A percentile compares a stretch with the other conserved stretches of the same genome.
phyloP scores from a whole-genome alignment of 2,329 filamentous ascomycete genomes.

The Exophiala sp. region DNA sequence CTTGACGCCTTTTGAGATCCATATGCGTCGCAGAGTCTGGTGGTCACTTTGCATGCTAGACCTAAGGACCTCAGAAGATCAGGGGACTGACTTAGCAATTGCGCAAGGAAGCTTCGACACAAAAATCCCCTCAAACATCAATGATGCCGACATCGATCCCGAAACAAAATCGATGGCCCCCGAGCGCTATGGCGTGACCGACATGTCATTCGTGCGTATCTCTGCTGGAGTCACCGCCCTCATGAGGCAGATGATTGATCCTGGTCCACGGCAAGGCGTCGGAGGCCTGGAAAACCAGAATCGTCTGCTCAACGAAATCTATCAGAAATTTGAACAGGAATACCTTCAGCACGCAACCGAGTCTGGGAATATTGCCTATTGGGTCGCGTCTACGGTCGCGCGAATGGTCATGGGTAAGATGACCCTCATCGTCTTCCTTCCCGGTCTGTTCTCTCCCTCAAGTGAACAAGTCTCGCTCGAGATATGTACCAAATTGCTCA shows the following conservation, averaged over 20 bases:
- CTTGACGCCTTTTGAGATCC: conserved; percentile 50
- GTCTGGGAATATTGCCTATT: conserved; percentile 49
- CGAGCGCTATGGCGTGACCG: conserved; percentile 52
- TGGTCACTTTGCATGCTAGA: conserved; percentile 51
- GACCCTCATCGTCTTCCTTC: conserved; percentile 72
- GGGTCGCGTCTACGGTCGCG: conserved; percentile 64
- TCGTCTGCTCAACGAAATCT: conserved; percentile 46
- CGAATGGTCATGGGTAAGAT: conserved; percentile 73
- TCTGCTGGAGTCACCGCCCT: conserved; percentile 38
- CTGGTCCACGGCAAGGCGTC: conserved; percentile 32
- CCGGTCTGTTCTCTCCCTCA: conserved; percentile 45
- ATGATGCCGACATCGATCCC: conserved; percentile 45
- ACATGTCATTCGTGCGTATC: conserved; percentile 46
- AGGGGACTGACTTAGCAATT: conserved; percentile 60
- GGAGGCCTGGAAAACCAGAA: conserved; percentile 43
- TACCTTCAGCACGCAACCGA: conserved; percentile 43
- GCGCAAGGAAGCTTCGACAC: conserved; percentile 58
- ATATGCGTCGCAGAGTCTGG: conserved; percentile 38
- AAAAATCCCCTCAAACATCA: conserved; percentile 46
- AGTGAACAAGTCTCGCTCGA: conserved; percentile 36
- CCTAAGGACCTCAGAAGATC: conserved; percentile 58
- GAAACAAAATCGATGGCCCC: conserved; percentile 48
- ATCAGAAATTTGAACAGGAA: conserved; percentile 40
- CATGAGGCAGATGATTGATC: conserved; percentile 36
- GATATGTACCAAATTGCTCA: conserved; percentile 36